Evolutionary conservation across 2,329 filamentous ascomycete species (phyloP), one percentile per base, ranked within the genome.

Genomic region (Aspergillus awamori): DNA sequence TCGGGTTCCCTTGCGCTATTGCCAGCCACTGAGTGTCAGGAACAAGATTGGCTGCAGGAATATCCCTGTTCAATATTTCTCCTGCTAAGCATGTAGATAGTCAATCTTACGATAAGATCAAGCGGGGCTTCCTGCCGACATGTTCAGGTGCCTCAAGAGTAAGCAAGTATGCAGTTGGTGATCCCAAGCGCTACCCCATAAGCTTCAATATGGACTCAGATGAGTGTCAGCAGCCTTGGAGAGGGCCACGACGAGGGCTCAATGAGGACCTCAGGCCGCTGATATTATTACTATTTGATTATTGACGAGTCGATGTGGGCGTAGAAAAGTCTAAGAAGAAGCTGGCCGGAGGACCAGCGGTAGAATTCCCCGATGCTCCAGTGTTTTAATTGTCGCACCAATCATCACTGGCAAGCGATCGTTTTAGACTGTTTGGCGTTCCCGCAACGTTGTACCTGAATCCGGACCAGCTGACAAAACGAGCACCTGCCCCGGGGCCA

Each of bases 401-500:
- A 49, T 49, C 45, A 49, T 24, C 22, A 24, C 45, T 10, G 11
- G 10, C 47, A 5, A 17, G 26, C 24, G 15, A 28, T 51, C 30
- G 5, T 20, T 51, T 51, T 51, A 30, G 24, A 17, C 26, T 51
- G 26, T 30, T 30, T 51, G 26, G 45, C 24, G 24, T 28, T 51
- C 26, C 47, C n/a, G 53, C 43, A 26, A 30, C n/a, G 28, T 33
- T 30, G 53, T 56, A 39, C 53, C 39, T 56, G 53, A 39, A 22
- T 43, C 36, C 53, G 53, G 41, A n/a, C 53, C 53, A 45, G 24
- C 53, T 17, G 17, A 47, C 39, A 15, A 47, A 56, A 56, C 28
- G 43, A 47, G 39, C 26, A 43, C 41, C 26, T 56, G 30, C 38
- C 26, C 53, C 36, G 53, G 22, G 17, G 24, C 22, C 22, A 55